Conservation (phyloP, 495 filamentous ascomycete species). For the Trypethelium eluteriae region DNA sequence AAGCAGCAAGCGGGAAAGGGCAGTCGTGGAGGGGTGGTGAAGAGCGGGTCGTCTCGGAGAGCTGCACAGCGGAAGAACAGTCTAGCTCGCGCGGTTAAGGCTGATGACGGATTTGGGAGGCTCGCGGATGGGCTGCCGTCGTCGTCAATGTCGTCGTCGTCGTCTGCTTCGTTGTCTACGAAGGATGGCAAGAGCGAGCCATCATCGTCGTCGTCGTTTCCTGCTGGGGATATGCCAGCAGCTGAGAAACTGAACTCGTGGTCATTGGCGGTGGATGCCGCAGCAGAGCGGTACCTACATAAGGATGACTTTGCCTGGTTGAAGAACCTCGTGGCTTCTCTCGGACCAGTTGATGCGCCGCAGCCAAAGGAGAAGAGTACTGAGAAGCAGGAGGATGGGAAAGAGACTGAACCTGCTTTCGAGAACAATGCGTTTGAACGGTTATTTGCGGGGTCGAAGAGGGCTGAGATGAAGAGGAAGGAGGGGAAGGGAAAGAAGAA, state of each 20-base stretch:
- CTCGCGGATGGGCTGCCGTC: neutral
- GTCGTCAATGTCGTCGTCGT: too few species aligned
- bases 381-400: neutral
- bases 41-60: too few species aligned
- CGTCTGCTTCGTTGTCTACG: too few species aligned
- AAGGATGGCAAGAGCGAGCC: too few species aligned
- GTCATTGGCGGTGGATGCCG: neutral
- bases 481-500: neutral
- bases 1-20: neutral
- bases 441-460: neutral
- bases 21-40: neutral
- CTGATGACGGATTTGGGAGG: neutral
- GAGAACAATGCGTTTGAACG: constrained; percentile 5
- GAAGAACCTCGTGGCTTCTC: too few species aligned
- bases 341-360: too few species aligned
- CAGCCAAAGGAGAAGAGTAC: neutral
- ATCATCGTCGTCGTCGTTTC: too few species aligned
- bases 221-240: too few species aligned
- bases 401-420: neutral
- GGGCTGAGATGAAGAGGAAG: neutral
- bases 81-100: neutral
- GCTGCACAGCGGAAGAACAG: neutral
- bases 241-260: too few species aligned
- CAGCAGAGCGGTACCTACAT: neutral
- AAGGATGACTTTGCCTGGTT: neutral